Percentiles rank a stretch among this genome's conserved stretches.
Conservation (phyloP, 1,284 basidiomycete species). For the Boletellus deceptivus region DNA sequence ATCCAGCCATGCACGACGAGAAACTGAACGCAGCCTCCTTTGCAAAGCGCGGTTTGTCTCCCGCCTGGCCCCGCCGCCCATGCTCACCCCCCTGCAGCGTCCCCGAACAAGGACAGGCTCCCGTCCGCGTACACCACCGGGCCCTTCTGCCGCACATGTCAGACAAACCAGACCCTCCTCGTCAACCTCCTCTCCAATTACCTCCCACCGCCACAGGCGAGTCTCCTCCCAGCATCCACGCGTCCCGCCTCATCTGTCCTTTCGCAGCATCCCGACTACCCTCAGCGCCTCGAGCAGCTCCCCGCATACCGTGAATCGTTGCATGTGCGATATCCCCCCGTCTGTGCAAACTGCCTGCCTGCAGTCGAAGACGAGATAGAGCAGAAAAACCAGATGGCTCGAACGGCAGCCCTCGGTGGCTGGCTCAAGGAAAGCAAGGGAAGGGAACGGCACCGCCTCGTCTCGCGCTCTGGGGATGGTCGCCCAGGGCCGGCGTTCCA, state of each 20-base stretch:
- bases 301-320: constrained; percentile 73
- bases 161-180: constrained; percentile 86
- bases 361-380: constrained; percentile 78
- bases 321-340: constrained; percentile 80
- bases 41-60: constrained; percentile 63
- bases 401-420: constrained; percentile 70
- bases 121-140: constrained; percentile 55
- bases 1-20: constrained; percentile 86
- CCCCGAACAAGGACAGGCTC: constrained; percentile 63
- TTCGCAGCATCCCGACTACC: constrained; percentile 68
- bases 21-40: constrained; percentile 70
- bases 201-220: constrained; percentile 65
- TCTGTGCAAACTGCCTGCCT: constrained; percentile 74
- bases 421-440: constrained; percentile 64
- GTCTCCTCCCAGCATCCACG: constrained; percentile 18
- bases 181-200: constrained; percentile 87
- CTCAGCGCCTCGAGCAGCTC: constrained; percentile 56
- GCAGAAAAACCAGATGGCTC: constrained; percentile 77
- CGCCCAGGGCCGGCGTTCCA: constrained; percentile 43
- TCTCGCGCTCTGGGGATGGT: constrained; percentile 39
- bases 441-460: constrained; percentile 49
- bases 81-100: constrained; percentile 42
- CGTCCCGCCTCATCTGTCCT: neutral
- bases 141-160: constrained; percentile 82
- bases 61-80: neutral